These are phyloP conservation scores for Alternaria angustiovoidea DNA, from an alignment of 2,329 filamentous ascomycete species.

Conservation along the genomic window DNA sequence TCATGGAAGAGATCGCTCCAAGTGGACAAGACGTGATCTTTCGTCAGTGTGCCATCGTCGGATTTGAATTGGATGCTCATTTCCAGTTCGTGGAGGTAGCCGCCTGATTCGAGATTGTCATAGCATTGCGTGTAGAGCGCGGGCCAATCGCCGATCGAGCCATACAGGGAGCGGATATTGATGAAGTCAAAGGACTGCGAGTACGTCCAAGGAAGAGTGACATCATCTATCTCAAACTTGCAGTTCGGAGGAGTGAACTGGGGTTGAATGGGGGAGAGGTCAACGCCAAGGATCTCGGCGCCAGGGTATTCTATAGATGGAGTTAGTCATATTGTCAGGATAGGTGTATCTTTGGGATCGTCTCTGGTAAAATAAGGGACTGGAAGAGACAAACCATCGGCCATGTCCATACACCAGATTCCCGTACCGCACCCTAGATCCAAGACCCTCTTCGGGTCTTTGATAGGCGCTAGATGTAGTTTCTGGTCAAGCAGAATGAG, in stretches of 20 bases:
- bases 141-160: constrained; percentile 55
- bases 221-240: constrained; percentile 57
- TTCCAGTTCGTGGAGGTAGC: constrained; percentile 53
- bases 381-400: constrained; percentile 18
- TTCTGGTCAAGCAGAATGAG: constrained; percentile 31
- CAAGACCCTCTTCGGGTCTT: constrained; percentile 27
- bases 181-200: constrained; percentile 51
- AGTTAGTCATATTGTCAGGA: not conserved
- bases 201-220: constrained; percentile 51
- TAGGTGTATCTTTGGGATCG: not conserved
- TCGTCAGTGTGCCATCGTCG: constrained; percentile 48
- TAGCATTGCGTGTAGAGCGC: constrained; percentile 46
- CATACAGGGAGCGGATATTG: constrained; percentile 54
- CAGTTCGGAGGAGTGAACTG: constrained; percentile 55
- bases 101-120: constrained; percentile 44
- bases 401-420: constrained; percentile 43
- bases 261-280: constrained; percentile 59
- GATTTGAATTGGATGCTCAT: constrained; percentile 51
- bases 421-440: constrained; percentile 41
- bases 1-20: constrained; percentile 40
- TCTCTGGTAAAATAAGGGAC: not conserved
- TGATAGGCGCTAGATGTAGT: constrained; percentile 35
- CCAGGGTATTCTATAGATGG: constrained; percentile 21
- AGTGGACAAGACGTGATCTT: constrained; percentile 39
- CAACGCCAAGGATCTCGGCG: constrained; percentile 55